Evolutionary conservation across 2,329 filamentous ascomycete genomes (phyloP).

Genomic region (Venturia oleaginea): DNA sequence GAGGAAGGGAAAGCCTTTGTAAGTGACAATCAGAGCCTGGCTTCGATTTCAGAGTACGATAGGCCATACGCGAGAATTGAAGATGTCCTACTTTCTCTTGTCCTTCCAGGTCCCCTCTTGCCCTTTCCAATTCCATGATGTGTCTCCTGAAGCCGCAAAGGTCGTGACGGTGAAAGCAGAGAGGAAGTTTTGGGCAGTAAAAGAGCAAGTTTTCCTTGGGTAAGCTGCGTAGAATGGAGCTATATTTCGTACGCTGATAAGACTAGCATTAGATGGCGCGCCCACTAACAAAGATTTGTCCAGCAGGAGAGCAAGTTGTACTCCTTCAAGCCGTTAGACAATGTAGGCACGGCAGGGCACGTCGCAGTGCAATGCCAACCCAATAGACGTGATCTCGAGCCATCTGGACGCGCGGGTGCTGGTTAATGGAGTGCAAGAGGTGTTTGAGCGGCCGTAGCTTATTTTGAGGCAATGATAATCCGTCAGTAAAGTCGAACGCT

Average conservation of each 20-base stretch:
- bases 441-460: no score
- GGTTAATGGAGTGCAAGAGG: no score
- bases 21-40: background rate
- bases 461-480: no score
- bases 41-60: background rate
- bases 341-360: no score
- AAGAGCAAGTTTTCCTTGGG: background rate
- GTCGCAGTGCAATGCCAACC: no score
- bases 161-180: background rate
- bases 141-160: background rate
- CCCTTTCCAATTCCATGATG: background rate
- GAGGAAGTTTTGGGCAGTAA: background rate
- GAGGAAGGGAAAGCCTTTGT: background rate
- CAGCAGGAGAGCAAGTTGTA: background rate
- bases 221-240: background rate
- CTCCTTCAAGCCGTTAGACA: no score
- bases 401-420: no score
- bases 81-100: background rate
- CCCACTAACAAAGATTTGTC: background rate
- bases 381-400: no score
- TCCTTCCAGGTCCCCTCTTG: background rate
- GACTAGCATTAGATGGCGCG: background rate
- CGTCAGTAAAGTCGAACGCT: no score
- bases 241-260: background rate
- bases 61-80: background rate